These are phyloP conservation scores for Globisporangium paddicum DNA, from an alignment of 352 stramenopile species.

Conservation along the genomic window DNA sequence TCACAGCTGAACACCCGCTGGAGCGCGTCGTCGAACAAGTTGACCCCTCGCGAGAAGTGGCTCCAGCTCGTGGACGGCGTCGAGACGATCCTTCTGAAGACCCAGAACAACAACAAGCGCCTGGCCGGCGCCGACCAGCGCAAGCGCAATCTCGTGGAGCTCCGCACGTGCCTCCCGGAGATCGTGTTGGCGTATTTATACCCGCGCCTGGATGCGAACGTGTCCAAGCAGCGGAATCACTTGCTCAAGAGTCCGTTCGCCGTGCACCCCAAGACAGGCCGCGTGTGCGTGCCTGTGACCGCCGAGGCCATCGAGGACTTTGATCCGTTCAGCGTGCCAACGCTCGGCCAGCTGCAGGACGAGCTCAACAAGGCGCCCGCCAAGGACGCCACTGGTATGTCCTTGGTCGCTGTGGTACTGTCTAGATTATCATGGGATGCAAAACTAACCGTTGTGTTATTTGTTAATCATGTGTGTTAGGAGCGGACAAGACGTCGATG, in stretches of 20 bases:
- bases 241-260: constrained; percentile 99
- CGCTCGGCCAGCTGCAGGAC: constrained; percentile 72
- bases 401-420: background rate
- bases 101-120: constrained; percentile 43
- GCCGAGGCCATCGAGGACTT: constrained; percentile 78
- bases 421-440: no score
- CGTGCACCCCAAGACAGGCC: constrained; percentile 96
- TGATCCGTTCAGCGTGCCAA: constrained; percentile 85
- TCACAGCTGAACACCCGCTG: constrained; percentile 58
- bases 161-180: constrained; percentile 91
- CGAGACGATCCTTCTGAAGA: constrained; percentile 58
- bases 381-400: constrained; percentile 22
- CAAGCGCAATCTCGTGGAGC: constrained; percentile 62
- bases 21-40: constrained; percentile 35
- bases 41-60: constrained; percentile 89
- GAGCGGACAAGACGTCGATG: constrained; percentile 55
- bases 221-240: constrained; percentile 99
- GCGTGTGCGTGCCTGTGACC: constrained; percentile 97
- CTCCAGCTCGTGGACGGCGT: constrained; percentile 66
- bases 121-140: constrained; percentile 41
- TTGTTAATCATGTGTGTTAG: constrained; percentile 10
- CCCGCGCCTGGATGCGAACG: constrained; percentile 98
- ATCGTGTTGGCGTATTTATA: constrained; percentile 97
- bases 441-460: background rate
- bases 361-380: constrained; percentile 67